These are phyloP conservation scores for Ceratobasidium sp. DNA, from an alignment of 1,284 basidiomycete species.

Conservation along the genomic window DNA sequence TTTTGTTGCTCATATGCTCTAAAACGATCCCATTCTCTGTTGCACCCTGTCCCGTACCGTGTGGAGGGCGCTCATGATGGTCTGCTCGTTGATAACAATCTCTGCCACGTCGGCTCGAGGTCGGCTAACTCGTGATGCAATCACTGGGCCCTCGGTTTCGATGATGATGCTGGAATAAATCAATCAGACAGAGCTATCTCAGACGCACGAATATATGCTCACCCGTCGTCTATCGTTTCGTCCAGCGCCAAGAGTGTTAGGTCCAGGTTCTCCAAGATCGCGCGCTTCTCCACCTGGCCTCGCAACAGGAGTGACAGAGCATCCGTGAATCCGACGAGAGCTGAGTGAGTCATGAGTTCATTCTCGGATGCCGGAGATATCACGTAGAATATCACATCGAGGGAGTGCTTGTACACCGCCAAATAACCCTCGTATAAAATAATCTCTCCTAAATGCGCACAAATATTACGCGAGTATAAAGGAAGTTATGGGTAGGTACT, in stretches of 20 bases:
- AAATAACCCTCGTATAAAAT: slow-evolving; percentile 90
- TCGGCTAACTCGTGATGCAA: slow-evolving; percentile 91
- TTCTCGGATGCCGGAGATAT: slow-evolving; percentile 89
- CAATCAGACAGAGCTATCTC: slow-evolving; percentile 11
- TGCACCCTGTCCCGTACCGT: slow-evolving; percentile 82
- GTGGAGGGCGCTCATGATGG: slow-evolving; percentile 88
- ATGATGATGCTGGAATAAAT: slow-evolving; percentile 80
- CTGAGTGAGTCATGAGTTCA: slow-evolving; percentile 91
- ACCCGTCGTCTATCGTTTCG: slow-evolving; percentile 99
- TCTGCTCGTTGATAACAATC: slow-evolving; percentile 99
- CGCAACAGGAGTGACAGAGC: slow-evolving; percentile 84
- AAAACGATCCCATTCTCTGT: slow-evolving; percentile 65
- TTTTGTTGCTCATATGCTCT: slow-evolving; percentile 40
- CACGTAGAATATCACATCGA: slow-evolving; percentile 95
- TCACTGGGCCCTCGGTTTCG: slow-evolving; percentile 93
- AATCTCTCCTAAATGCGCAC: slow-evolving; percentile 75
- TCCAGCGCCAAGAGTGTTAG: slow-evolving; percentile 91
- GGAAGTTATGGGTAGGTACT: slow-evolving; percentile 48
- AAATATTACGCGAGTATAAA: not conserved
- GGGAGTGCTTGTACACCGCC: slow-evolving; percentile 90
- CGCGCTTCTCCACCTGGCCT: slow-evolving; percentile 93
- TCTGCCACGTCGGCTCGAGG: slow-evolving; percentile 92
- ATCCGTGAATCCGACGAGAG: slow-evolving; percentile 85
- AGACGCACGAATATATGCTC: slow-evolving; percentile 49
- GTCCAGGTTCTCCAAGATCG: slow-evolving; percentile 93